Percentiles rank a stretch among this genome's conserved stretches.
phyloP scores from a whole-genome alignment of 1,284 basidiomycete genomes.

The Ustilago curta region DNA sequence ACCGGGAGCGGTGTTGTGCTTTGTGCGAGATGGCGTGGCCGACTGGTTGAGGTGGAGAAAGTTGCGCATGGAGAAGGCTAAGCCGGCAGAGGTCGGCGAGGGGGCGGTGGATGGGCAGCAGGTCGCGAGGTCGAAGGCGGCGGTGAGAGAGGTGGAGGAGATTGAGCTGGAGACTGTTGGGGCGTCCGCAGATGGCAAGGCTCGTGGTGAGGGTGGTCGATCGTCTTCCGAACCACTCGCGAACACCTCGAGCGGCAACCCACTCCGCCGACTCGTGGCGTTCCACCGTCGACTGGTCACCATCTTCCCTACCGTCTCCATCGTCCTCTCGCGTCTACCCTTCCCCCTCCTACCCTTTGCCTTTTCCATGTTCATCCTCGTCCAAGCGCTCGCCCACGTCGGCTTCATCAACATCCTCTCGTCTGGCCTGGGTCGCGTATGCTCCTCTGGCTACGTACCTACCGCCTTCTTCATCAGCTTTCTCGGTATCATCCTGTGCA shows the following conservation, averaged over 20 bases:
- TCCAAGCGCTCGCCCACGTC: constrained; percentile 82
- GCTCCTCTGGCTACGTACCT: constrained; percentile 71
- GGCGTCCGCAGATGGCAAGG: constrained; percentile 21
- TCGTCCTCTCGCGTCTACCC: constrained; percentile 79
- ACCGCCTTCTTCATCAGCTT: constrained; percentile 73
- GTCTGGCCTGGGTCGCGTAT: constrained; percentile 74
- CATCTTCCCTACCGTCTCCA: constrained; percentile 81
- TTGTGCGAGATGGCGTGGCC: constrained; percentile 78
- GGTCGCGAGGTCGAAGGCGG: constrained; percentile 19
- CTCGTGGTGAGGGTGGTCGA: neutral
- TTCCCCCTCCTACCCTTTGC: constrained; percentile 89
- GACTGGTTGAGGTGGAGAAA: constrained; percentile 68
- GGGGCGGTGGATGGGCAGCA: neutral
- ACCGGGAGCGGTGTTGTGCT: constrained; percentile 83
- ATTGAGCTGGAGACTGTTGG: constrained; percentile 39
- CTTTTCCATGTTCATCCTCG: constrained; percentile 94
- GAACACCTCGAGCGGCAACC: constrained; percentile 17
- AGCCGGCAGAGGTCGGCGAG: constrained; percentile 12
- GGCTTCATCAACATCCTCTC: constrained; percentile 94
- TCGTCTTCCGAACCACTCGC: neutral
- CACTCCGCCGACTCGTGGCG: constrained; percentile 23
- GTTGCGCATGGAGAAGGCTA: constrained; percentile 20
- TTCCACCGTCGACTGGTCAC: constrained; percentile 14
- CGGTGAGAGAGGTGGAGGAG: constrained; percentile 23
- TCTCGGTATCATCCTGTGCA: constrained; percentile 80